A percentile compares a stretch with the other conserved stretches of the same genome.
phyloP scores from a whole-genome alignment of 257 asterid species.

The Ophiorrhiza pumila region DNA sequence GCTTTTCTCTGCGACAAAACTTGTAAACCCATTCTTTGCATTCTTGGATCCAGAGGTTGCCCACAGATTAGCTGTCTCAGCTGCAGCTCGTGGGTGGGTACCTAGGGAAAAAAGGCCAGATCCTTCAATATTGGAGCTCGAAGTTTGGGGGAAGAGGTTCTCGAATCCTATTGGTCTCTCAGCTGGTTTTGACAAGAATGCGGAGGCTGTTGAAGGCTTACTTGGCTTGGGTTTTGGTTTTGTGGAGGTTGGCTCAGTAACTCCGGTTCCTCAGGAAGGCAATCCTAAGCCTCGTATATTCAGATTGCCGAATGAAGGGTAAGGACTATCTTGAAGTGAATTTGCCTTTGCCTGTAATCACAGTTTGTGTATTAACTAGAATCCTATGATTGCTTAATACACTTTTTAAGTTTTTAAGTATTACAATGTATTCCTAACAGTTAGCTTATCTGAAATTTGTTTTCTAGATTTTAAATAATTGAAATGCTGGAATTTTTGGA shows the following conservation, averaged over 20 bases:
- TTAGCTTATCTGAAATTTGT: neutral
- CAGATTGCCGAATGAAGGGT: conserved; percentile 81
- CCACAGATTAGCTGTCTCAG: conserved; percentile 84
- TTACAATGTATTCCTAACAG: neutral
- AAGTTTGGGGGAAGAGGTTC: conserved; percentile 97
- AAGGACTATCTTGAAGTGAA: conserved; percentile 19
- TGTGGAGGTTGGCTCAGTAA: conserved; percentile 98
- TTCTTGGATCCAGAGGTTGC: conserved; percentile 92
- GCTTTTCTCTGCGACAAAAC: conserved; percentile 91
- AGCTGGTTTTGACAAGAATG: conserved; percentile 98
- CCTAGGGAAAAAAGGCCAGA: conserved; percentile 93
- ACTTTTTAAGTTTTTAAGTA: neutral
- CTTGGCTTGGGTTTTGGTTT: conserved; percentile 95
- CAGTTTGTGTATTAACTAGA: neutral
- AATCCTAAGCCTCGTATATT: conserved; percentile 97
- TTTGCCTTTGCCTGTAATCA: neutral
- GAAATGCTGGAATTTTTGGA: conserved; percentile 24
- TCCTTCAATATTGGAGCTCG: conserved; percentile 59
- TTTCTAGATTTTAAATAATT: neutral
- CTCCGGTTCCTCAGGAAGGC: conserved; percentile 97
- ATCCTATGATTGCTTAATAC: neutral
- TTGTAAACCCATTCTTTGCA: conserved; percentile 95
- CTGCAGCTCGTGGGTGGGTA: conserved; percentile 99
- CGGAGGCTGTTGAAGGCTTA: conserved; percentile 95
- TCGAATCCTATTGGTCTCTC: conserved; percentile 95